A percentile compares a stretch with the other conserved stretches of the same genome.
These are phyloP conservation scores for Solanum lycopersicoides DNA, from an alignment of 257 asterid genomes.

Conservation along the genomic window DNA sequence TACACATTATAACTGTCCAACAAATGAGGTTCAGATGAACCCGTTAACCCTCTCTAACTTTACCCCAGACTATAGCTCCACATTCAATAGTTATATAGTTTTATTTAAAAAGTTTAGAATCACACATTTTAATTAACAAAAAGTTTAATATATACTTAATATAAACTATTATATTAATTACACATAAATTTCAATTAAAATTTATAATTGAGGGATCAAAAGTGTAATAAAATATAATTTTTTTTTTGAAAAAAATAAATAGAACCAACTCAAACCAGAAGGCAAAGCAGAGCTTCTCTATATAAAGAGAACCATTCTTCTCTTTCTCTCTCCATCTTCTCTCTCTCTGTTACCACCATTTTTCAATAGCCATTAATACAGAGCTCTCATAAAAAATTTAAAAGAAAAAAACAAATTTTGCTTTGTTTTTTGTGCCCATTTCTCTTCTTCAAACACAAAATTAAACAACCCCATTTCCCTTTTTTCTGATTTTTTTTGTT, in stretches of 20 bases:
- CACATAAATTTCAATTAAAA: not conserved
- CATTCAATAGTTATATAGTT: not conserved
- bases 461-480: not conserved
- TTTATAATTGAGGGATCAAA: not conserved
- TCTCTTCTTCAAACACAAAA: not conserved
- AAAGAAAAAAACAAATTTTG: not conserved
- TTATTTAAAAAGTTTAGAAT: not conserved
- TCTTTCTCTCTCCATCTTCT: conserved; percentile 24
- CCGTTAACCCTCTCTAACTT: not conserved
- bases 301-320: conserved; percentile 41
- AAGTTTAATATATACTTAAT: not conserved
- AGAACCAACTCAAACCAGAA: conserved; percentile 20
- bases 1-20: not conserved
- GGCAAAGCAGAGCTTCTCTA: conserved; percentile 27
- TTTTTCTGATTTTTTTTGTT: not conserved
- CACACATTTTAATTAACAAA: not conserved
- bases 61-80: not conserved
- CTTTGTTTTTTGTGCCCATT: not conserved
- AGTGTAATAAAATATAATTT: not conserved
- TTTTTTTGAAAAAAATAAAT: not conserved
- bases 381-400: fast-evolving
- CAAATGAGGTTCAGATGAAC: not conserved
- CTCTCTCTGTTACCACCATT: not conserved
- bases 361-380: not conserved
- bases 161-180: not conserved